phyloP scores from a whole-genome alignment of 2,329 filamentous ascomycete species.

The Penicillium vulpinum region DNA sequence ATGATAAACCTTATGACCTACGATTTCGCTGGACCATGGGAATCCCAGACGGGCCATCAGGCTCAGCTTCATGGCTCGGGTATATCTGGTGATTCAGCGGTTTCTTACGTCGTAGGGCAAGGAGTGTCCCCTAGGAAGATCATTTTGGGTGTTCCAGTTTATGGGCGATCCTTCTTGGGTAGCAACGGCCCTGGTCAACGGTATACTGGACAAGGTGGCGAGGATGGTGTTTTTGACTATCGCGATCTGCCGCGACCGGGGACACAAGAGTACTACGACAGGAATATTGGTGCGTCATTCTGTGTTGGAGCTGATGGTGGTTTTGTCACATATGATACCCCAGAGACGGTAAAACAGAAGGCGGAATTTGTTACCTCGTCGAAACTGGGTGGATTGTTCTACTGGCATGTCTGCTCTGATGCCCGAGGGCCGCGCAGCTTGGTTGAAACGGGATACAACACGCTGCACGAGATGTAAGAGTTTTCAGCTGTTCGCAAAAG shows the following conservation, averaged over 20 bases:
- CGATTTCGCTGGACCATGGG: slow-evolving; percentile 75
- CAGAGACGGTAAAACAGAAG: slow-evolving; percentile 73
- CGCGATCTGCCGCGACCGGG: slow-evolving; percentile 62
- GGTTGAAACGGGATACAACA: slow-evolving; percentile 60
- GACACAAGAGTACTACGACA: slow-evolving; percentile 68
- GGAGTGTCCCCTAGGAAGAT: slow-evolving; percentile 72
- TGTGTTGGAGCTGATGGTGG: slow-evolving; percentile 71
- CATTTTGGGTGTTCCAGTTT: slow-evolving; percentile 72
- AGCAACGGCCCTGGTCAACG: slow-evolving; percentile 65
- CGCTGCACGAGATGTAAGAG: slow-evolving; percentile 48
- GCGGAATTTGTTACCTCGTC: slow-evolving; percentile 71
- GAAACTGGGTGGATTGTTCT: slow-evolving; percentile 73
- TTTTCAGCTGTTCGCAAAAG: neutral
- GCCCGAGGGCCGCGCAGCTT: slow-evolving; percentile 58
- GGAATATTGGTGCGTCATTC: slow-evolving; percentile 66
- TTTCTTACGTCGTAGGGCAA: slow-evolving; percentile 64
- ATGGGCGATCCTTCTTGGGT: slow-evolving; percentile 72
- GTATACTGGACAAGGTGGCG: slow-evolving; percentile 55
- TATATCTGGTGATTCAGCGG: slow-evolving; percentile 64
- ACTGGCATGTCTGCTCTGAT: slow-evolving; percentile 77
- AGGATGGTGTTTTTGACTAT: slow-evolving; percentile 74
- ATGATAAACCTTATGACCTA: slow-evolving; percentile 78
- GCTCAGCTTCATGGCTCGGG: slow-evolving; percentile 67
- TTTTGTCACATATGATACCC: slow-evolving; percentile 78
- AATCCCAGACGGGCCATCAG: slow-evolving; percentile 67